Percentiles rank a stretch among this genome's conserved stretches.
Evolutionary conservation across 257 asterid genomes (phyloP).

Genomic region (Penstemon davidsonii): DNA sequence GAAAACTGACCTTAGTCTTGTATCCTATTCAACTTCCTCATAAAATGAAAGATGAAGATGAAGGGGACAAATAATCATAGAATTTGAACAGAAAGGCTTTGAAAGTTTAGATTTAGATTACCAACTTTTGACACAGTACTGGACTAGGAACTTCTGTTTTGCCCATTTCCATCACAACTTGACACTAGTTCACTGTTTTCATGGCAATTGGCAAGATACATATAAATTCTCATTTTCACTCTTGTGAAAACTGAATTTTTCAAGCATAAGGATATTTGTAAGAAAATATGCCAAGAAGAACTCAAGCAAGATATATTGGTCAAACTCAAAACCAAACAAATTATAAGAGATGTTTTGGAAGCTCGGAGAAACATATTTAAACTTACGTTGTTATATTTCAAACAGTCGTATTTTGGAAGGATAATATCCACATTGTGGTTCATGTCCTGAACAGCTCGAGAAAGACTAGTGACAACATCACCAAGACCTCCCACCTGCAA

Average conservation of each 20-base stretch:
- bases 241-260: conserved; percentile 1
- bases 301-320: conserved; percentile 17
- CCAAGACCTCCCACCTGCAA: conserved; percentile 99
- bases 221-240: conserved; percentile 9
- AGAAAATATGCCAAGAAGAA: conserved; percentile 14
- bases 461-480: conserved; percentile 98
- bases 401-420: conserved; percentile 91
- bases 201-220: not conserved
- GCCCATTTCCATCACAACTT: conserved; percentile 4
- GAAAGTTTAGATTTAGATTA: not conserved
- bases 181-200: conserved; percentile 11
- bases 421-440: conserved; percentile 83
- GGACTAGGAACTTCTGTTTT: not conserved
- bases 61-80: not conserved
- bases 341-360: conserved; percentile 16
- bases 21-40: conserved; percentile 3
- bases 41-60: not conserved
- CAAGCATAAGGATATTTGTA: conserved; percentile 14
- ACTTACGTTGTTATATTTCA: conserved; percentile 69
- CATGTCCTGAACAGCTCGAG: conserved; percentile 96
- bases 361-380: conserved; percentile 26
- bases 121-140: not conserved
- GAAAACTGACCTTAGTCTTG: not conserved
- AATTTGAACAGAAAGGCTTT: not conserved
- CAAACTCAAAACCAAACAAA: conserved; percentile 24